Evolutionary conservation across 768 basidiomycete species (phyloP).

Genomic region (Pholiota microspora): DNA sequence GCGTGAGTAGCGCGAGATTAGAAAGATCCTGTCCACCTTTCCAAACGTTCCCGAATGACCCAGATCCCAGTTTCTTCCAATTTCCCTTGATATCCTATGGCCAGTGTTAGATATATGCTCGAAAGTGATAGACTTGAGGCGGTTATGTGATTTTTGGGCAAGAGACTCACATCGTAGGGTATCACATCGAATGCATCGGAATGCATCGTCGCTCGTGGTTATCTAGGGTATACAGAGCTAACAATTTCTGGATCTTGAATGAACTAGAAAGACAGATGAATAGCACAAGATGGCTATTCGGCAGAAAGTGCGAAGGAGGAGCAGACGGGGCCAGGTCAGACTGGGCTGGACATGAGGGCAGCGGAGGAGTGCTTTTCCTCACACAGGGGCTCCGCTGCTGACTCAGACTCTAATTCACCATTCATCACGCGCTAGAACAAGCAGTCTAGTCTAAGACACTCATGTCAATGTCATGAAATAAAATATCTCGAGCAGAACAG

Average conservation of each 20-base stretch:
- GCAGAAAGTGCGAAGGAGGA: background rate
- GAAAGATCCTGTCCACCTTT: slow-evolving; percentile 49
- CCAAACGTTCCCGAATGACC: slow-evolving; percentile 91
- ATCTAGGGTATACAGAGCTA: background rate
- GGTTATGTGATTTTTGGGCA: slow-evolving; percentile 2
- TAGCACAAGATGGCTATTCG: background rate
- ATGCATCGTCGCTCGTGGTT: slow-evolving; percentile 24
- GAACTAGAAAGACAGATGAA: no score
- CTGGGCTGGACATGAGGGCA: slow-evolving; percentile 5
- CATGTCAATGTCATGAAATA: slow-evolving; percentile 11
- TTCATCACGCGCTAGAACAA: slow-evolving; percentile 3
- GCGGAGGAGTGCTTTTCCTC: background rate
- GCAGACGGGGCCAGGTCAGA: slow-evolving; percentile 1
- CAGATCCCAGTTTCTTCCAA: slow-evolving; percentile 90
- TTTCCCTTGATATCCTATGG: slow-evolving; percentile 79
- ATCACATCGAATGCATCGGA: slow-evolving; percentile 86
- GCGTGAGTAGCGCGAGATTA: background rate
- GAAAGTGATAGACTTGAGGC: background rate
- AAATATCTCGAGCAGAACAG: slow-evolving; percentile 33
- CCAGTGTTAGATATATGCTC: slow-evolving; percentile 1
- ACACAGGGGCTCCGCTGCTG: slow-evolving; percentile 6
- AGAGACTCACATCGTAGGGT: slow-evolving; percentile 67
- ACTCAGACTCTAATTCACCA: slow-evolving; percentile 7
- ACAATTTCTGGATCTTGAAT: background rate
- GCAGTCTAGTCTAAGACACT: slow-evolving; percentile 2